Evolutionary conservation across 2,329 filamentous ascomycete species (phyloP), one percentile per base, ranked within the genome.

Genomic region (Leptographium galeiforme): DNA sequence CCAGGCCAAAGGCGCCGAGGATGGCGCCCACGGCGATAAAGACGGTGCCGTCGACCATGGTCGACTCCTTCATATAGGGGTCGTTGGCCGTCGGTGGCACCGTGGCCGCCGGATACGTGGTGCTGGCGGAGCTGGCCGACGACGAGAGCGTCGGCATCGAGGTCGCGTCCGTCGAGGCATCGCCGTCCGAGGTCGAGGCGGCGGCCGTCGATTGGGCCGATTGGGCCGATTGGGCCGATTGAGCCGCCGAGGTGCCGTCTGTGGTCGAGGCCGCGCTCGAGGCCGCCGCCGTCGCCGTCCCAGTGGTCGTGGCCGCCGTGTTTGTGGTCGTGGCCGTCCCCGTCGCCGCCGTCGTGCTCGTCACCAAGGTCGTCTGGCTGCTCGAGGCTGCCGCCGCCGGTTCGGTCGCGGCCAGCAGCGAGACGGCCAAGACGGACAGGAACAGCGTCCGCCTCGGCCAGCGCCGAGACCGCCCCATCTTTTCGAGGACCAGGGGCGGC

Each of bases 1-100:
- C 82, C 10, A 89, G 72, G 12, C 82, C 88, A 58, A 96, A 80
- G 59, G 89, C 84, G 16, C 88, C 93, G 8, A 98, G 78, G 33
- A 89, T 84, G 32, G 89, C 86, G 47, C 93, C 93, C 1, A 97
- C 93, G 25, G 83, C 85, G 62, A 98, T 98, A 71, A 98, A 98
- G 55, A 98, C 85, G 5, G 91, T 96, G 53, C 93, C 93, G 63
- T 97, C 87, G 2, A 93, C 93, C 12, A 90, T 75, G 52, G 71
- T 83, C 1, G 89, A 94, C 62, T 84, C 82, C 64, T 90, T 84
- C 88, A 97, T 95, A 66, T 88, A 98, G 16, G 91, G 89, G 6
- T 93, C 93, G 63, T 85, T 80, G 41, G 79, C 76, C 4, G 87
- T 95, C 32, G 89, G 86, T 8, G 93, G 93, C 3, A 97, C 84